Evolutionary conservation across 495 filamentous ascomycete species (phyloP), one percentile per base, ranked within the genome.

Genomic region (Neurospora sublineolata): DNA sequence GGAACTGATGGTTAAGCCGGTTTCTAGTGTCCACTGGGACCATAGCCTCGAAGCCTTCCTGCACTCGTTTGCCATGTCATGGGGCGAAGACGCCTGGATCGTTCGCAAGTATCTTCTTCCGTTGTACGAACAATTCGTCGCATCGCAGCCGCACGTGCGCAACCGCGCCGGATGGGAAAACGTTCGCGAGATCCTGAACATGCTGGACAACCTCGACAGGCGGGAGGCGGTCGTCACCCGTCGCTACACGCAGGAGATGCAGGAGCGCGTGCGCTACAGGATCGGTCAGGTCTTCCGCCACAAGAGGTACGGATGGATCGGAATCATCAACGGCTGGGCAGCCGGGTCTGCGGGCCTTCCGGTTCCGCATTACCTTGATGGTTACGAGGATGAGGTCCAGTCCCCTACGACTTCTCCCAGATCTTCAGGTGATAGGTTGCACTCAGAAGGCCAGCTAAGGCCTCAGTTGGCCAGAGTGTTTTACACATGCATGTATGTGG

Each of bases 281-380:
- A 87, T 99, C 64, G 95, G 95, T 4, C 91, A 95, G 74, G 87
- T 96, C 3, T 95, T 98, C 77, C 85, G 83, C 69, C 95, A 98
- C 78, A 89, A 84, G 75, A 87, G 92, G 67, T 97, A 97, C 80
- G 79, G 84, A 30, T 97, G 95, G 77, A 82, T 86, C 30, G 94
- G 90, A 27, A 84, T 97, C 12, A 92, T 99, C 73, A 91, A 89
- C 12, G 94, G 94, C 20, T 99, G 95, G 95, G 91, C 93, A 71
- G 79, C 84, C 0, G 81, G 80, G 20, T 76, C 73, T 3, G 68
- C 71, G 5, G 72, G 68, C 16, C 73, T 80, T 3, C 76, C 81
- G 18, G 76, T 72, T 72, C 82, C 81, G 69, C 80, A 78, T 52
- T 78, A 81, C 39, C 73, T 78, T 8, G 52, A 58, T 73, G 76